phyloP scores from a whole-genome alignment of 495 filamentous ascomycete species.

The Penicillium samsonianum region DNA sequence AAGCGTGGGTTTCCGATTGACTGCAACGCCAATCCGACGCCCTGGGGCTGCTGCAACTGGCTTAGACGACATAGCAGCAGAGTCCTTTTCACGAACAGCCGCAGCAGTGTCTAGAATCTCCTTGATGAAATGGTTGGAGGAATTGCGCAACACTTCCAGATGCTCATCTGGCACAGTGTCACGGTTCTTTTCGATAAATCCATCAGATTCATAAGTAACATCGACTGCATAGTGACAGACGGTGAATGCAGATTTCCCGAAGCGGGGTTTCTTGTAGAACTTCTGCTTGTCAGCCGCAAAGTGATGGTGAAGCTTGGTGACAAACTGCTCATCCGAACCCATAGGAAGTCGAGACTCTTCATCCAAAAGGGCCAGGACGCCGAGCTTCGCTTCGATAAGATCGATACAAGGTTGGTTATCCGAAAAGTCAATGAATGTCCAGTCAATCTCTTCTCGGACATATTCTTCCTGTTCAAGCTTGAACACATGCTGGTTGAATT shows the following conservation, averaged over 20 bases:
- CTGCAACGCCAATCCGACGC: constrained; percentile 83
- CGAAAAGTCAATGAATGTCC: constrained; percentile 99
- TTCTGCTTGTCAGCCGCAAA: constrained; percentile 90
- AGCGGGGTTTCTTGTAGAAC: constrained; percentile 97
- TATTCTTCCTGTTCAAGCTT: constrained; percentile 99
- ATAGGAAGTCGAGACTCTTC: constrained; percentile 96
- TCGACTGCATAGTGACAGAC: constrained; percentile 99
- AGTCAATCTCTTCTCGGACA: constrained; percentile 93
- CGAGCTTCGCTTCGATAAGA: constrained; percentile 94
- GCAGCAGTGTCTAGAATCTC: constrained; percentile 85
- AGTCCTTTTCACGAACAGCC: constrained; percentile 86
- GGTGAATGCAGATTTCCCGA: constrained; percentile 96
- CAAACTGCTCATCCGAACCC: constrained; percentile 96
- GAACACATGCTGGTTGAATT: constrained; percentile 99
- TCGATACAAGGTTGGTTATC: constrained; percentile 99
- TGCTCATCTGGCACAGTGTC: constrained; percentile 99
- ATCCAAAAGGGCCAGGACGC: constrained; percentile 87
- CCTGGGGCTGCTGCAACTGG: constrained; percentile 64
- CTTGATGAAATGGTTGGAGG: constrained; percentile 81
- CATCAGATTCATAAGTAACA: constrained; percentile 99
- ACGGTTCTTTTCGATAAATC: constrained; percentile 99
- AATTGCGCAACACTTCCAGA: constrained; percentile 83
- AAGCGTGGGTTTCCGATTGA: constrained; percentile 93
- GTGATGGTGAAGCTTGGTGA: constrained; percentile 95
- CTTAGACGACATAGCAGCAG: constrained; percentile 69